Conservation (phyloP, 2,329 filamentous ascomycete species). For the Talaromyces funiculosus region DNA sequence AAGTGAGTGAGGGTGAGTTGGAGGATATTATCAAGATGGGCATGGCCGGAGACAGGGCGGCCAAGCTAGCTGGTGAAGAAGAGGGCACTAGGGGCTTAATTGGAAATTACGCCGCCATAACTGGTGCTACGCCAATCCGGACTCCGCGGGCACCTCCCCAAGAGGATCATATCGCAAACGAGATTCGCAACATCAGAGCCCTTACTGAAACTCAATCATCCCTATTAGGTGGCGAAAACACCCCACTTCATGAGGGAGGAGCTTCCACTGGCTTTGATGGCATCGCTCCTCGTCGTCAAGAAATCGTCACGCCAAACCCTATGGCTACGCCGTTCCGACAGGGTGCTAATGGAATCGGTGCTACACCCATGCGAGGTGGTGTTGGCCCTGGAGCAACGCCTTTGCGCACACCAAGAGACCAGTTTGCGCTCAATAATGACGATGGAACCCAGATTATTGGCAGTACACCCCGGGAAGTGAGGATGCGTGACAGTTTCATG, state of each 20-base stretch:
- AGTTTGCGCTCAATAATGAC: conserved; percentile 72
- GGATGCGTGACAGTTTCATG: conserved; percentile 62
- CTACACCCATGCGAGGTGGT: conserved; percentile 58
- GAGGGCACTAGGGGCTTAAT: conserved; percentile 79
- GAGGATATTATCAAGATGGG: conserved; percentile 99
- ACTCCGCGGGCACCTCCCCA: conserved; percentile 87
- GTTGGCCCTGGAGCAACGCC: conserved; percentile 71
- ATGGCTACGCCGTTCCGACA: conserved; percentile 81
- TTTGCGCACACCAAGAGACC: conserved; percentile 81
- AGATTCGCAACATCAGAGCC: conserved; percentile 88
- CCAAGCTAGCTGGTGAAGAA: conserved; percentile 65
- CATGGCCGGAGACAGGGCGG: conserved; percentile 83
- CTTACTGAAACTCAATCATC: conserved; percentile 92
- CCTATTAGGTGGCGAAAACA: conserved; percentile 88
- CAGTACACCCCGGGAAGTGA: conserved; percentile 72
- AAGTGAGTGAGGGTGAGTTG: conserved; percentile 86
- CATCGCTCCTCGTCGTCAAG: conserved; percentile 71
- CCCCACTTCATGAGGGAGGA: conserved; percentile 73
- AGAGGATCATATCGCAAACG: conserved; percentile 93
- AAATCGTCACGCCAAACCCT: conserved; percentile 87
- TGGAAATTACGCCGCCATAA: conserved; percentile 77
- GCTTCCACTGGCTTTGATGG: conserved; percentile 85
- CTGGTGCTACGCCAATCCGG: conserved; percentile 78
- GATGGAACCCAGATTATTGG: conserved; percentile 60
- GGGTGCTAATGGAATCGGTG: conserved; percentile 55